Evolutionary conservation across 2,329 filamentous ascomycete genomes (phyloP), one percentile per base, ranked within the genome.

Genomic region (Boeremia exigua): DNA sequence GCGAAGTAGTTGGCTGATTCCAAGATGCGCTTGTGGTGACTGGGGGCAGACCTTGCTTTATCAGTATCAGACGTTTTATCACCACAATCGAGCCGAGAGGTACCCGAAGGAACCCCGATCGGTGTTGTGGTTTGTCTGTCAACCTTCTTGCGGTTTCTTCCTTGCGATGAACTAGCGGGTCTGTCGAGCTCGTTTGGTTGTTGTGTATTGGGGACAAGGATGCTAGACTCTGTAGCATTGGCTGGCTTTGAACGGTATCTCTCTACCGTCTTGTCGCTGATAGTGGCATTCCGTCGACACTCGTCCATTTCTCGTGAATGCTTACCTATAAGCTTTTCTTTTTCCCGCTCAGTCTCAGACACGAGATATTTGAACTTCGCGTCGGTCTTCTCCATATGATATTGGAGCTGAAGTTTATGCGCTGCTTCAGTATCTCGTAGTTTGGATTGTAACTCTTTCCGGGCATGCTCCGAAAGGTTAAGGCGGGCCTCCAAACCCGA

Each of bases 101-200:
- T 27, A 9, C 19, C 38, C 9, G 33, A 44, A 17, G 33, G 4
- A n/a, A 17, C 15, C 8, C 53, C 30, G 8, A 59, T 38, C 11
- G 62, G 46, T 2, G 62, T 61, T 6, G 56, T 49, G 15, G 62
- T 65, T 10, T 62, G 51, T 8, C 68, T 61, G 29, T 58, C 57
- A 19, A 68, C 56, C 28, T 63, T 69, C 54, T 65, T 71, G 44
- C 59, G 64, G 1, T 30, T 25, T 10, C 45, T 68, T 4, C 12
- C 42, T 11, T 48, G 48, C 11, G 38, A 44, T 12, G 11, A 15
- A 6, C 2, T 34, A 5, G 30, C 28, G 3, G 10, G 4, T 7
- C 7, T 5, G 12, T 4, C n/a, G 1, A 27, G 12, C 15, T 25
- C 23, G 17, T 17, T 11, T 23, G 48, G 25, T 27, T 27, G 27